phyloP scores from a whole-genome alignment of 1,284 basidiomycete genomes.

The Sparassis latifolia region DNA sequence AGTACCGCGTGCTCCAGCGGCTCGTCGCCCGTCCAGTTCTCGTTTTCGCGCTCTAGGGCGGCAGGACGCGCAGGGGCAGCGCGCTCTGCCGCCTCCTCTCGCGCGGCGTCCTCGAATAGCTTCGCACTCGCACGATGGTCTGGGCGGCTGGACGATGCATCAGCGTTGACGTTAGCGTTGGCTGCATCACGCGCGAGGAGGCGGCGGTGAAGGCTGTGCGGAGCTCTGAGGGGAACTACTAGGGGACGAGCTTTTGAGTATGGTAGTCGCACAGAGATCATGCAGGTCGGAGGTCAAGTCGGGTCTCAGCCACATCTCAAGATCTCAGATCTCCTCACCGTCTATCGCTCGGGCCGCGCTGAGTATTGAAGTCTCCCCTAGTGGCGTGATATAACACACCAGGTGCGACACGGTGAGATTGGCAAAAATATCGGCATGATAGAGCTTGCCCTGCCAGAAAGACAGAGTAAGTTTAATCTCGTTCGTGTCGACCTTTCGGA shows the following conservation, averaged over 20 bases:
- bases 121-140: conserved; percentile 49
- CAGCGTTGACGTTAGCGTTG: too few species aligned
- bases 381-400: too few species aligned
- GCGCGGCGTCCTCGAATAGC: conserved; percentile 63
- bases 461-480: too few species aligned
- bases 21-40: conserved; percentile 78
- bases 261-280: conserved; percentile 1
- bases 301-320: background rate
- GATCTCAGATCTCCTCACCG: too few species aligned
- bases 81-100: conserved; percentile 39
- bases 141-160: too few species aligned
- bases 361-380: too few species aligned
- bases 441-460: too few species aligned
- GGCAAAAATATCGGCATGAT: too few species aligned
- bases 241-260: background rate
- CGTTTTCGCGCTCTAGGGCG: conserved; percentile 35
- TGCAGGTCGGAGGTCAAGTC: conserved; percentile 2
- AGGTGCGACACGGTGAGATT: too few species aligned
- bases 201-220: background rate
- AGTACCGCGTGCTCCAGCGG: conserved; percentile 66
- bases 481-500: too few species aligned
- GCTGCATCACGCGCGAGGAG: background rate
- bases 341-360: too few species aligned
- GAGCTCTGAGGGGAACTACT: background rate
- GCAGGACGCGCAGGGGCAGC: conserved; percentile 24